Conservation (phyloP, 345 rosid genomes). For the Linum lewisii region DNA sequence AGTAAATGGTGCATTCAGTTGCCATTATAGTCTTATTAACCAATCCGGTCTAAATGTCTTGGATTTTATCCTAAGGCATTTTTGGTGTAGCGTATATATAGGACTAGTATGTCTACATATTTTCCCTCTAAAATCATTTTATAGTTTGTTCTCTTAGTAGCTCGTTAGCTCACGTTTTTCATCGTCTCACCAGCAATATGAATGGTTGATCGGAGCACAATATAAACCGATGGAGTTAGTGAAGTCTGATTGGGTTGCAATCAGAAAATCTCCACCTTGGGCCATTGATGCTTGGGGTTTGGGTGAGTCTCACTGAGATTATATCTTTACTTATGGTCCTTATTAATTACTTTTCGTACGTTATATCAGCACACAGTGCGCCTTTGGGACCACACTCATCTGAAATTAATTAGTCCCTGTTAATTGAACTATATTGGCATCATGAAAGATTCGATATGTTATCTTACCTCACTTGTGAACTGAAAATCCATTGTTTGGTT, state of each 20-base stretch:
- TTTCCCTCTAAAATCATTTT: not conserved
- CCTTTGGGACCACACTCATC: too few species aligned
- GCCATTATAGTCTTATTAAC: not conserved
- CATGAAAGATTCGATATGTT: too few species aligned
- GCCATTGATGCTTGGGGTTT: slow-evolving; percentile 98
- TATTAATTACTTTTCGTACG: not conserved
- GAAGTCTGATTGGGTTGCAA: slow-evolving; percentile 84
- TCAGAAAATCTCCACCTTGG: slow-evolving; percentile 96
- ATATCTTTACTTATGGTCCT: not conserved
- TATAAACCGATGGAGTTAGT: slow-evolving; percentile 85
- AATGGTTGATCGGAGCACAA: slow-evolving; percentile 90
- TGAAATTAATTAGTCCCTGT: too few species aligned
- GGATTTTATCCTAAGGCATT: not conserved
- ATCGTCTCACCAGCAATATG: slow-evolving; percentile 54
- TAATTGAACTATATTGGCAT: too few species aligned
- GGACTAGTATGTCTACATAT: not conserved
- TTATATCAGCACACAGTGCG: too few species aligned
- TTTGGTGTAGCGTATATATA: not conserved
- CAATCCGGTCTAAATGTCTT: not conserved
- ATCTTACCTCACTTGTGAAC: not conserved
- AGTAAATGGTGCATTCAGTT: not conserved
- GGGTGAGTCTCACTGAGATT: slow-evolving; percentile 37
- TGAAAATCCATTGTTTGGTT: not conserved
- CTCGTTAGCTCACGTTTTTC: not conserved
- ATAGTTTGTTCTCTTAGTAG: not conserved